Evolutionary conservation across 2,329 filamentous ascomycete genomes (phyloP).

Genomic region (Calycina herbarum): DNA sequence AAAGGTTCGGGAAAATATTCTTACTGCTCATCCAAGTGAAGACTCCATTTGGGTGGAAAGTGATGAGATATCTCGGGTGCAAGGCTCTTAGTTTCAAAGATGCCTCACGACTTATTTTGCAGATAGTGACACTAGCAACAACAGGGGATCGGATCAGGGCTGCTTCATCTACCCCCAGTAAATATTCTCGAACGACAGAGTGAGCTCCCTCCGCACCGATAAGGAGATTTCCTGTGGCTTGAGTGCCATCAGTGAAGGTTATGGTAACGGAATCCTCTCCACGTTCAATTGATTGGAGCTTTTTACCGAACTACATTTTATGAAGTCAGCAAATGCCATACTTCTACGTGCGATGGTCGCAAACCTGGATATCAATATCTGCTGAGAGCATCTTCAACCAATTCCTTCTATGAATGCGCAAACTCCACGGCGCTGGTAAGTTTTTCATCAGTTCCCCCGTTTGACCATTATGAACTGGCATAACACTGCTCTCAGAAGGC

Average conservation of each 20-base stretch:
- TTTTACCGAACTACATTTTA: conserved; percentile 29
- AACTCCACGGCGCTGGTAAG: too few species aligned
- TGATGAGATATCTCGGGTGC: conserved; percentile 45
- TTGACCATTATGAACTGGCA: too few species aligned
- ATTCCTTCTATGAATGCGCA: too few species aligned
- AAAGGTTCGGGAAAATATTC: not conserved
- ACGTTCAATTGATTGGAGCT: conserved; percentile 23
- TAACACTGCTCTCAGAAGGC: too few species aligned
- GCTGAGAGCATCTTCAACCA: too few species aligned
- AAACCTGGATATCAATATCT: too few species aligned
- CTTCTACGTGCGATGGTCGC: too few species aligned
- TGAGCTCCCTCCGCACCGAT: conserved; percentile 93
- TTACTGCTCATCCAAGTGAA: conserved; percentile 20
- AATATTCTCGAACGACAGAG: conserved; percentile 80
- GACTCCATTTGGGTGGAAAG: too few species aligned
- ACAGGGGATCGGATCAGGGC: conserved; percentile 39
- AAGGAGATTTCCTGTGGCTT: conserved; percentile 61
- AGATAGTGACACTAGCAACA: conserved; percentile 42
- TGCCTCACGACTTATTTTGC: conserved; percentile 48
- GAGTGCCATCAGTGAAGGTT: conserved; percentile 41
- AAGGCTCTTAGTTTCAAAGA: conserved; percentile 52
- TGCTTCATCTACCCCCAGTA: conserved; percentile 58
- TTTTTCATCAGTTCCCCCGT: too few species aligned
- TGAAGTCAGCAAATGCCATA: too few species aligned
- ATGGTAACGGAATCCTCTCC: conserved; percentile 19